Evolutionary conservation across 805 yeast genomes (phyloP).

Genomic region (Spathaspora arborariae): DNA sequence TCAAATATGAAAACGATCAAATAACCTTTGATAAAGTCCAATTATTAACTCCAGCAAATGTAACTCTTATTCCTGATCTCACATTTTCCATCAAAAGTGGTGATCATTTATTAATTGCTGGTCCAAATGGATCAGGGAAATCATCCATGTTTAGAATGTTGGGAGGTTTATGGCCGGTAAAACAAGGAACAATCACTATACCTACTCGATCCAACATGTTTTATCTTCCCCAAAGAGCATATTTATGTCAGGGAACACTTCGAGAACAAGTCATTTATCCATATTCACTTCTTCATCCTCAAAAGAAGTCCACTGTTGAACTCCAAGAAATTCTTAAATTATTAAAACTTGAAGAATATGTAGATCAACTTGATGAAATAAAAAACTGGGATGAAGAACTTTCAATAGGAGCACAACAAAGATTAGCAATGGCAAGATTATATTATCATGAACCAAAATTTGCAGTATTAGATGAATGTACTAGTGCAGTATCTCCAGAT

Average conservation of each 20-base stretch:
- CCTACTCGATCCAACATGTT: constrained; percentile 69
- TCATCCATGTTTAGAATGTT: constrained; percentile 86
- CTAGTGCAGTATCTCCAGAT: constrained; percentile 87
- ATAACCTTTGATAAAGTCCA: constrained; percentile 73
- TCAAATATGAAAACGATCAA: constrained; percentile 43
- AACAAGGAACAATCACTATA: constrained; percentile 52
- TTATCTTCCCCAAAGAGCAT: constrained; percentile 91
- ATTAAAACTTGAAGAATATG: constrained; percentile 57
- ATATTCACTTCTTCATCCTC: constrained; percentile 55
- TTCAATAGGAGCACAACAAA: constrained; percentile 88
- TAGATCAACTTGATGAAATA: constrained; percentile 58
- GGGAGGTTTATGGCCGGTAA: constrained; percentile 92
- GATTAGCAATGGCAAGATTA: constrained; percentile 89
- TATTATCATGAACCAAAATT: constrained; percentile 89
- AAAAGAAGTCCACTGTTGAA: constrained; percentile 44
- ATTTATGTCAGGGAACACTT: constrained; percentile 73
- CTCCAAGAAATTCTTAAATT: constrained; percentile 51
- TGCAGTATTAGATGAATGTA: constrained; percentile 94
- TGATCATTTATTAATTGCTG: constrained; percentile 82
- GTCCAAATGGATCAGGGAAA: constrained; percentile 96
- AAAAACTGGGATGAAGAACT: constrained; percentile 88
- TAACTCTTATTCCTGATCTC: constrained; percentile 61
- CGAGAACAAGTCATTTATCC: constrained; percentile 91
- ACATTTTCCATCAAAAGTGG: constrained; percentile 75
- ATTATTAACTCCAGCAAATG: constrained; percentile 82